Base-by-base conservation (phyloP, 129 eudicot species). In the Centella asiatica region DNA sequence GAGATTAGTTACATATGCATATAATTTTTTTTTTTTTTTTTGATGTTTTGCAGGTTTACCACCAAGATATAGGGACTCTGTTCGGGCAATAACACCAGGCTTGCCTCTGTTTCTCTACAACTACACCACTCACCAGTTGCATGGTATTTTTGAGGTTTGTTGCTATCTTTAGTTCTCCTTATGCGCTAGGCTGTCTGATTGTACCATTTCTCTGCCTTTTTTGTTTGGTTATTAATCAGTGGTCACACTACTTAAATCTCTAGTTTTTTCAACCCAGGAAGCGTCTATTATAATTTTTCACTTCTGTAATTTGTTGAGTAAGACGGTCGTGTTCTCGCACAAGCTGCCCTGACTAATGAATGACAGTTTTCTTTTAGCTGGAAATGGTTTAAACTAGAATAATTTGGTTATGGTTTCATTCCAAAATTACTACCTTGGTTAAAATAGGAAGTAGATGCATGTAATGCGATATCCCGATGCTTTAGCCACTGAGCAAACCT, bases 81-180 rank as follows among this genome's bases (percentile, higher is more conserved):
- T 93, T 61, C 78, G 99, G 67, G 99, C 99, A 64, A 93, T 93
- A 26, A 93, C 99, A 32, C 99, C 99, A 20, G 99, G 99, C 46
- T 82, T 93, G 70, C 99, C 99, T 39, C 72, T 93, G 78, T 93
- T 93, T 77, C 95, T 93, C 45, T 93, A 93, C 63, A 93, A 93
- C 67, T 93, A 93, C 64, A 93, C 99, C 66, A 93, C 96, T 63
- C 99, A 93, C 75, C 99, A 93, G 83, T 79, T 93, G 72, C 95
- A 93, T 80, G 99, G 99, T 47, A 82, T 93, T 32, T 93, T 93
- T 82, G 99, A 93, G 99, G 99, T 93, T 33, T 45, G 95, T 60
- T 68, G 4, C 40, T 37, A 22, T 63, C 45, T 13, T 26, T 36
- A 45, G 15, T 0, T 10, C 2, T 17, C n/a, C 2, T 18, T 44